Evolutionary conservation across 306 rosid species (phyloP), one percentile per base, ranked within the genome.

Genomic region (Calophaca sinica): DNA sequence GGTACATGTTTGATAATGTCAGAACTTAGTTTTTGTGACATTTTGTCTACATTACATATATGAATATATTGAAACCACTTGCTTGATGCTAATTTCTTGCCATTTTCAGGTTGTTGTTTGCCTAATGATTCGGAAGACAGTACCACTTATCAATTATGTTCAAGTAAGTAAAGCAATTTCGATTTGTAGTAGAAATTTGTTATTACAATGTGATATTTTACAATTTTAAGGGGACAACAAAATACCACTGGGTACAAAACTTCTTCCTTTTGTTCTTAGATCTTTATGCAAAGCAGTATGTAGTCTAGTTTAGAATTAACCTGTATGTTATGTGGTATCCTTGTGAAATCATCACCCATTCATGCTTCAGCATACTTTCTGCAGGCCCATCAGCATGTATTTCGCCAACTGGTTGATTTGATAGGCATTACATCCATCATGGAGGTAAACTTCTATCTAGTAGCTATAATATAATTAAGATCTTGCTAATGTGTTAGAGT

Each of bases 371-470:
- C 32, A 59, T 84, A 54, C 49, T 75, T 70, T 78, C 62, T 88
- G 59, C 89, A 94, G 99, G 96, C 93, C 52, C 99, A 92, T 83
- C 97, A 82, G 83, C 84, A 90, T 79, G 96, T 94, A 58, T 86
- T 90, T 62, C 84, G 90, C 45, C 96, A 86, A 74, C 79, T 94
- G 68, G 97, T 94, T 71, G 99, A 94, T 87, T 90, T 94, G 90
- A 94, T 94, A 67, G 99, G 99, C 79, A 92, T 91, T 65, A 94
- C 99, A 62, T 94, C 99, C 62, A 94, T 94, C 86, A 94, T 92
- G 99, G 97, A 94, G 99, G 98, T 93, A 79, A 81, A 41, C 42
- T 38, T 9, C 53, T 70, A 63, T 41, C 62, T 14, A 10, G 41
- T 77, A 54, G 59, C 66, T 45, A 13, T 62, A 12, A 15, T 31